Percentiles rank a stretch among this genome's conserved stretches.
Conservation (phyloP, 371 early-diverging fungal species). For the Mucor mucedo region DNA sequence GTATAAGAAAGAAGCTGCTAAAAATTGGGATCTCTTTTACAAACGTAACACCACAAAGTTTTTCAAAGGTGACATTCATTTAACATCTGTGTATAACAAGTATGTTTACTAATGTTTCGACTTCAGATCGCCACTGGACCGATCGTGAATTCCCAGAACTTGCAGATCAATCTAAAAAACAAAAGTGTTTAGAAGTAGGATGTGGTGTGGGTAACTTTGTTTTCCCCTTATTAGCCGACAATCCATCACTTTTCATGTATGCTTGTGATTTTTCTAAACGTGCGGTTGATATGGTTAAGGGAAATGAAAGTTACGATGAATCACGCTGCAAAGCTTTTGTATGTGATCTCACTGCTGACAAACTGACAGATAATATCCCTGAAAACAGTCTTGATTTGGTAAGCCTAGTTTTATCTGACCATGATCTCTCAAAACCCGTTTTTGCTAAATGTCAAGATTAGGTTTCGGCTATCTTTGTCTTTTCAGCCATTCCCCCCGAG, state of each 20-base stretch:
- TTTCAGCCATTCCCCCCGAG: conserved; percentile 88
- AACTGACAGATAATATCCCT: conserved; percentile 65
- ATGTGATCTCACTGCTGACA: conserved; percentile 77
- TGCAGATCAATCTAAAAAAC: conserved; percentile 33
- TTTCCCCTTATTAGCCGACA: conserved; percentile 84
- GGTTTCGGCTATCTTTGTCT: conserved; percentile 81
- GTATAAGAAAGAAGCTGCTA: conserved; percentile 82
- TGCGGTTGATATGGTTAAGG: conserved; percentile 81
- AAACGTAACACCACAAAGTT: conserved; percentile 91
- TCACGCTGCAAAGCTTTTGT: conserved; percentile 82
- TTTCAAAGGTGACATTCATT: conserved; percentile 69
- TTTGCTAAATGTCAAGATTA: neutral
- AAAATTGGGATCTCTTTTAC: conserved; percentile 91
- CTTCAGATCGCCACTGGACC: conserved; percentile 90
- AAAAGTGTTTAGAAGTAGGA: conserved; percentile 75
- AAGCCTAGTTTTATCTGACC: neutral
- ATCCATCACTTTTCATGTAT: conserved; percentile 73
- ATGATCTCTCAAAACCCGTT: neutral
- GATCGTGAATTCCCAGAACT: conserved; percentile 94
- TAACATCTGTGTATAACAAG: neutral
- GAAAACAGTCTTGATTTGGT: conserved; percentile 73
- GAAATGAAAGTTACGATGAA: conserved; percentile 63
- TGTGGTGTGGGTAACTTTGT: conserved; percentile 98
- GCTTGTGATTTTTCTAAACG: conserved; percentile 86
- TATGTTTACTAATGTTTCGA: neutral